Conservation (phyloP, 495 filamentous ascomycete species). For the Penicillium paradoxum region DNA sequence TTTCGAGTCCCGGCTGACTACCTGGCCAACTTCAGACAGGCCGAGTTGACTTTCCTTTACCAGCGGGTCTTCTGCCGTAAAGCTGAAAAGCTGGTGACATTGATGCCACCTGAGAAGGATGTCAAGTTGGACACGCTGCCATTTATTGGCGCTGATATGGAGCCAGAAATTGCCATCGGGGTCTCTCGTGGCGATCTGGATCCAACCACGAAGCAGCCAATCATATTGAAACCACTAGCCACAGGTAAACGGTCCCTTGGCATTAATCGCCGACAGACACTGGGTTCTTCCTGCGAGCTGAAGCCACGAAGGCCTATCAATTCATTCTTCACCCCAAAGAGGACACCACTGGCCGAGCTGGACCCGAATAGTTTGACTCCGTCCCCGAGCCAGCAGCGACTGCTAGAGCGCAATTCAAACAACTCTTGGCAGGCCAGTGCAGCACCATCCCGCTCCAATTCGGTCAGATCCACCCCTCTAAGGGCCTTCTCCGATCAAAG, state of each 20-base stretch:
- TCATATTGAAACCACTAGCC: slow-evolving; percentile 39
- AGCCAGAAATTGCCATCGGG: slow-evolving; percentile 61
- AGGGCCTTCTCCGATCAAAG: slow-evolving; percentile 32
- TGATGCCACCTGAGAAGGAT: slow-evolving; percentile 57
- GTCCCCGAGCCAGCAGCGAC: slow-evolving; percentile 60
- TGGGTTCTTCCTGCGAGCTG: slow-evolving; percentile 47
- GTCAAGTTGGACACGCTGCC: slow-evolving; percentile 61
- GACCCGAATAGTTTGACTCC: slow-evolving; percentile 79
- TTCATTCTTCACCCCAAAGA: slow-evolving; percentile 69
- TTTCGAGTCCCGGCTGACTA: slow-evolving; percentile 75
- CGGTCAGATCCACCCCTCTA: slow-evolving; percentile 38
- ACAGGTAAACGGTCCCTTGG: slow-evolving; percentile 25
- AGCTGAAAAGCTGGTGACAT: slow-evolving; percentile 61
- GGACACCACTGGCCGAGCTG: slow-evolving; percentile 78
- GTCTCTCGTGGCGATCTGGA: slow-evolving; percentile 84
- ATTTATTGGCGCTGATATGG: slow-evolving; percentile 72
- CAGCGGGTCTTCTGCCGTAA: slow-evolving; percentile 90
- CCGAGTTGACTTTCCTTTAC: slow-evolving; percentile 88
- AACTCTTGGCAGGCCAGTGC: slow-evolving; percentile 50
- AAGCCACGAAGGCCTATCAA: slow-evolving; percentile 66
- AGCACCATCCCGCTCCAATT: slow-evolving; percentile 28
- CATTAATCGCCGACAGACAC: slow-evolving; percentile 36
- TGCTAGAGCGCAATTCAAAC: slow-evolving; percentile 50
- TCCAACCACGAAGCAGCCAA: slow-evolving; percentile 77
- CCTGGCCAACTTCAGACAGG: slow-evolving; percentile 69